These are phyloP conservation scores for Chytriomyces hyalinus DNA, from an alignment of 192 early-diverging fungal species.

Conservation along the genomic window DNA sequence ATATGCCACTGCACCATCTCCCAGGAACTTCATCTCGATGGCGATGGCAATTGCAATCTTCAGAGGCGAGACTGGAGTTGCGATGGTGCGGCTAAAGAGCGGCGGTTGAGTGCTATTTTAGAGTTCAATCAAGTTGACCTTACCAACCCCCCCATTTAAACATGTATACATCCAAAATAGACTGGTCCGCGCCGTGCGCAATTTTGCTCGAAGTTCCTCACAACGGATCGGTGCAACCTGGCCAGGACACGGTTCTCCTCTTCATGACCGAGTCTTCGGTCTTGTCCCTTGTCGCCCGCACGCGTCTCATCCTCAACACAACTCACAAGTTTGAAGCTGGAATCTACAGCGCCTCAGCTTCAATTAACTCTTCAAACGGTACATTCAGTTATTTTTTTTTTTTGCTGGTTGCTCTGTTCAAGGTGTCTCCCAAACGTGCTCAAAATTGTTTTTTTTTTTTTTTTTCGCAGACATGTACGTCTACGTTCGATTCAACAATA, in stretches of 20 bases:
- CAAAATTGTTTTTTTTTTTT: neutral
- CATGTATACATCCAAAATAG: constrained; percentile 27
- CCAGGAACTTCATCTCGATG: constrained; percentile 46
- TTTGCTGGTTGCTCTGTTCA: neutral
- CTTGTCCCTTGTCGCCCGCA: constrained; percentile 49
- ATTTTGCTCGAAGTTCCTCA: constrained; percentile 54
- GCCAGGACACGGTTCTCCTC: constrained; percentile 55
- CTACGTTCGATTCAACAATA: constrained; percentile 56
- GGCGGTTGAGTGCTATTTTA: constrained; percentile 44
- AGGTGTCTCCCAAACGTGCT: neutral
- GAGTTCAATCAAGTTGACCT: neutral
- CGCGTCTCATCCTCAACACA: constrained; percentile 43
- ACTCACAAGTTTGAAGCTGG: constrained; percentile 58
- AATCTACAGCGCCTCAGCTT: constrained; percentile 4
- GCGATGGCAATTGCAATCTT: constrained; percentile 56
- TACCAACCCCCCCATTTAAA: neutral
- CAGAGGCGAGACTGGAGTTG: constrained; percentile 53
- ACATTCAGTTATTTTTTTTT: neutral
- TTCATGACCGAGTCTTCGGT: constrained; percentile 59
- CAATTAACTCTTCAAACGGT: constrained; percentile 11
- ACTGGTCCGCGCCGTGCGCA: constrained; percentile 65
- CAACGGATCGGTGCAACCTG: constrained; percentile 41
- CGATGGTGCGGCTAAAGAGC: constrained; percentile 54
- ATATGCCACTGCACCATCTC: constrained; percentile 17
- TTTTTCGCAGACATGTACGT: constrained; percentile 45